A percentile compares a stretch with the other conserved stretches of the same genome.
Conservation (phyloP, 2,329 filamentous ascomycete species). For the Dryadomyces quercus-mongolicae region DNA sequence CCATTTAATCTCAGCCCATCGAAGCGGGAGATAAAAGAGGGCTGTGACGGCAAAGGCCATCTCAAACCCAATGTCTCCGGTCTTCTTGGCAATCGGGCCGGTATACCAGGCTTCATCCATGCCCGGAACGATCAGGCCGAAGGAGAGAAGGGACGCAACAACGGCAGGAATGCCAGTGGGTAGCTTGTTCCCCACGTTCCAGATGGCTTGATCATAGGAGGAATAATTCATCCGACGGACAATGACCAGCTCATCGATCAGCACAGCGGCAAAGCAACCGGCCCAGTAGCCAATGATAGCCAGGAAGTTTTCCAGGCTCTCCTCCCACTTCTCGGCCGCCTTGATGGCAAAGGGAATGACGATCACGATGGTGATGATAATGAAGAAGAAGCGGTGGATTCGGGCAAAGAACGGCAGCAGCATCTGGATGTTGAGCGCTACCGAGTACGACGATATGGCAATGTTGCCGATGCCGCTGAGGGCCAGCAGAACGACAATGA, state of each 20-base stretch:
- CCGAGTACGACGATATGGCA: constrained; percentile 24
- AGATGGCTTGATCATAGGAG: constrained; percentile 32
- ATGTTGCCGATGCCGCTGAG: constrained; percentile 32
- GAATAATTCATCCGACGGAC: constrained; percentile 32
- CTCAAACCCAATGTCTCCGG: constrained; percentile 56
- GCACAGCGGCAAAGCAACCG: constrained; percentile 38
- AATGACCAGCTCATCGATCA: constrained; percentile 34
- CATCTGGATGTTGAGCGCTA: constrained; percentile 35
- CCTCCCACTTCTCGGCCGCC: constrained; percentile 44
- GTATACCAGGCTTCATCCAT: constrained; percentile 51
- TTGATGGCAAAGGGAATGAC: constrained; percentile 46
- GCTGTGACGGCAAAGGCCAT: constrained; percentile 42
- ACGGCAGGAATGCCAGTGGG: constrained; percentile 36
- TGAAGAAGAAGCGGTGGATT: constrained; percentile 45
- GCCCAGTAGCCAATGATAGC: constrained; percentile 48
- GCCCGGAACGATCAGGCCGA: constrained; percentile 42
- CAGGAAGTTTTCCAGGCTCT: constrained; percentile 44
- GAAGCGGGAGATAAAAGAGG: constrained; percentile 33
- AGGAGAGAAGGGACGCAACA: constrained; percentile 29
- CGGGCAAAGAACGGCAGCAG: constrained; percentile 42
- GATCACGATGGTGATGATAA: constrained; percentile 43
- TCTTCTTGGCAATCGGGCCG: constrained; percentile 45
- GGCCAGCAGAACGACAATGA: constrained; percentile 32
- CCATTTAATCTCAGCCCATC: constrained; percentile 27
- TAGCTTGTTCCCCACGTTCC: constrained; percentile 32